Evolutionary conservation across 2,329 filamentous ascomycete genomes (phyloP), one percentile per base, ranked within the genome.

Genomic region (Aspergillus sp.): DNA sequence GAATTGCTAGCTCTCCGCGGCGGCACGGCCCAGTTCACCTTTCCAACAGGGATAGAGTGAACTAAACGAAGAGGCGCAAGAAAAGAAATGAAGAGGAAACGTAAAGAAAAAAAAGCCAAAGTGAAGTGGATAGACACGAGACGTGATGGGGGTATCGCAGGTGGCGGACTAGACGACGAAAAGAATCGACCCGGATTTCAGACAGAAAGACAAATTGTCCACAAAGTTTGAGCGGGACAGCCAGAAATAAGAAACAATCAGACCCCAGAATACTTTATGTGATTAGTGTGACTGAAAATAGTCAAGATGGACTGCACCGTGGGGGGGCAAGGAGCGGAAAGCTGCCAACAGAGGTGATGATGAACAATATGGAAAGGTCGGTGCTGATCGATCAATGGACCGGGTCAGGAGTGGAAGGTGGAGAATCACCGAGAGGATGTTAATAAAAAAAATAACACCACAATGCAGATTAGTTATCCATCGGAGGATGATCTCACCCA

Each of bases 1-100:
- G 58, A 64, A 58, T 52, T 53, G 47, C 48, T 50, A 50, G 49
- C 41, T 59, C 49, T 53, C 43, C 58, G 49, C 54, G 34, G 52
- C 29, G 21, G n/a, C 48, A 45, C 40, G 19, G 19, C 40, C 40
- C 45, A 23, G 23, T 19, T 32, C 23, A 41, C 25, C 34, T 29
- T 36, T 43, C 34, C 40, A 50, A 45, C 36, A 45, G 45, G 53
- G 50, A 42, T 50, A 32, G 25, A 16, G 47, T 23, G 10, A 36
- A 47, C 23, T 44, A 38, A 45, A 47, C 5, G 32, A 34, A 14
- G 47, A 41, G 21, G 31, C 9, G 21, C 7, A 38, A 44, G 23
- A 51, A 51, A 46, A 16, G 21, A 32, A 19, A 47, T 36, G 16
- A 42, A 42, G 21, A 48, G n/a, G 20, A 41, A 29, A 9, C 11